A percentile compares a stretch with the other conserved stretches of the same genome.
Evolutionary conservation across 805 yeast species (phyloP).

Genomic region (Myxozyma neotropica): DNA sequence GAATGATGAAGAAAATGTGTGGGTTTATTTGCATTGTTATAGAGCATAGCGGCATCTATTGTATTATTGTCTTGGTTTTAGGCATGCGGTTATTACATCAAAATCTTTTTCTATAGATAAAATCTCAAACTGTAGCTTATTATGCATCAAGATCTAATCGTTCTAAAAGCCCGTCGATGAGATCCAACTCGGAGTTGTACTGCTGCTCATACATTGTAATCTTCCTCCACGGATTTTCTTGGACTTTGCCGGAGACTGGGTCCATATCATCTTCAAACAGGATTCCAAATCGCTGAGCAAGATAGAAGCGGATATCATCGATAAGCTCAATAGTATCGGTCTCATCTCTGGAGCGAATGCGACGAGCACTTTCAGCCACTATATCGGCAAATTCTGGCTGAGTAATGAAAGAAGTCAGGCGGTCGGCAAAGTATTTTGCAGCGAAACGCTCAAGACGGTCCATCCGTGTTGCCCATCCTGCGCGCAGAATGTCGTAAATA

Average conservation of each 20-base stretch:
- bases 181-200: slow-evolving; percentile 46
- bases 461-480: slow-evolving; percentile 69
- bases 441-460: slow-evolving; percentile 66
- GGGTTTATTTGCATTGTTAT: not conserved
- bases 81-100: not conserved
- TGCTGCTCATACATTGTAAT: slow-evolving; percentile 41
- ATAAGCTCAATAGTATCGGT: slow-evolving; percentile 79
- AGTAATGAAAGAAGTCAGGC: slow-evolving; percentile 47
- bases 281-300: slow-evolving; percentile 48
- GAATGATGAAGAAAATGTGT: not conserved
- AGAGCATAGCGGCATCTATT: not conserved
- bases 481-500: slow-evolving; percentile 59
- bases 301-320: slow-evolving; percentile 73
- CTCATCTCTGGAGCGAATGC: slow-evolving; percentile 64
- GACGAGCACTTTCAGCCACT: slow-evolving; percentile 52
- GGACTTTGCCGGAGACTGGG: slow-evolving; percentile 28
- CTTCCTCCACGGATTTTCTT: slow-evolving; percentile 36
- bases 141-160: slow-evolving; percentile 50
- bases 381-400: slow-evolving; percentile 48
- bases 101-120: not conserved
- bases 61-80: not conserved
- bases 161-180: slow-evolving; percentile 48
- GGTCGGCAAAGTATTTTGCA: slow-evolving; percentile 59
- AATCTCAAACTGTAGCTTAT: not conserved
- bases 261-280: slow-evolving; percentile 36